A percentile compares a stretch with the other conserved stretches of the same genome.
These are phyloP conservation scores for Penicillium chermesinum DNA, from an alignment of 495 filamentous ascomycete species.

Conservation along the genomic window DNA sequence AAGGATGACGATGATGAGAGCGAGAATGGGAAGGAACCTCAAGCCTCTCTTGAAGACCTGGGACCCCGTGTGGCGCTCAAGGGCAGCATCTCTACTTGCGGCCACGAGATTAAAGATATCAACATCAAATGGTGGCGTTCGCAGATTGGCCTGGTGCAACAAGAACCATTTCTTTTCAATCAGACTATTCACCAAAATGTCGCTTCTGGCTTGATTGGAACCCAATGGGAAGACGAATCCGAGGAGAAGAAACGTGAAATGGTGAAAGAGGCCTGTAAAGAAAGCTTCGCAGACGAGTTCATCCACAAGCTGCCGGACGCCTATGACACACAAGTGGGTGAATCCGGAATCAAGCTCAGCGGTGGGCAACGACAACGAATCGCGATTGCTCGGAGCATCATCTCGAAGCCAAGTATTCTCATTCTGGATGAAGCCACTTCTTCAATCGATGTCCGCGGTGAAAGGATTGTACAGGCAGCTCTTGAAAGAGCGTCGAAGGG, in stretches of 20 bases:
- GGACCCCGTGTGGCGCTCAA: background rate
- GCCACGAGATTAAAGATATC: constrained; percentile 48
- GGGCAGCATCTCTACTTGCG: constrained; percentile 48
- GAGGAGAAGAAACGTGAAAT: constrained; percentile 40
- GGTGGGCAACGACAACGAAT: constrained; percentile 56
- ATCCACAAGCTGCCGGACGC: constrained; percentile 32
- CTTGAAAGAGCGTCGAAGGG: background rate
- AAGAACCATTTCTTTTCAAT: constrained; percentile 51
- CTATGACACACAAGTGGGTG: constrained; percentile 35
- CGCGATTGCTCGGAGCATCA: constrained; percentile 56
- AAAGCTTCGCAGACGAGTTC: constrained; percentile 47
- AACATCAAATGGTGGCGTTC: constrained; percentile 80
- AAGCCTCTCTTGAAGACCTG: background rate
- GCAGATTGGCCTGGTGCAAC: constrained; percentile 68
- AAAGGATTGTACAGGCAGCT: constrained; percentile 25
- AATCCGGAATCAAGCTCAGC: constrained; percentile 30
- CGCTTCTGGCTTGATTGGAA: constrained; percentile 66
- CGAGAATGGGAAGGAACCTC: background rate
- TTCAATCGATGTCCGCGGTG: constrained; percentile 50
- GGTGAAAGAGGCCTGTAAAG: constrained; percentile 57
- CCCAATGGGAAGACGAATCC: constrained; percentile 50
- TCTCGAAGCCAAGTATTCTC: constrained; percentile 46
- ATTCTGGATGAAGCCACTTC: constrained; percentile 56
- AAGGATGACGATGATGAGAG: background rate
- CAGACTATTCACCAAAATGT: constrained; percentile 79